phyloP scores from a whole-genome alignment of 768 basidiomycete genomes.

The Rhodosporidiobolus odoratus region DNA sequence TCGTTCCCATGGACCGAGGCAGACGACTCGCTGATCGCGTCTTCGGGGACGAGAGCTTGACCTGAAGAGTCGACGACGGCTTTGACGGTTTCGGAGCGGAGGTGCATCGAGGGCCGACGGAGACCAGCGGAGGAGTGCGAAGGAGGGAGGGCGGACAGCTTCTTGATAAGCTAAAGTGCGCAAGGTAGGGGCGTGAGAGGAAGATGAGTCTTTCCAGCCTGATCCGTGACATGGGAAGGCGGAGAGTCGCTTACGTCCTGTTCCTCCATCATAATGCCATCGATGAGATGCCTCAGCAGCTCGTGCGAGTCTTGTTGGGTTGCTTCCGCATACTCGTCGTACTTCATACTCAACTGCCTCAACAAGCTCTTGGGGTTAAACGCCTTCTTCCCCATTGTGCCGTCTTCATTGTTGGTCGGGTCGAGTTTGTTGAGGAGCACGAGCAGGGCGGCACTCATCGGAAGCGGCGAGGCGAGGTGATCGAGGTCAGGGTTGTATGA shows the following conservation, averaged over 20 bases:
- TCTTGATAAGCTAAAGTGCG: slow-evolving; percentile 86
- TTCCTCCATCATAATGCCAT: slow-evolving; percentile 93
- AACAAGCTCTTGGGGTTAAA: slow-evolving; percentile 50
- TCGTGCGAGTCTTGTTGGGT: slow-evolving; percentile 96
- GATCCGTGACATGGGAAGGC: not conserved
- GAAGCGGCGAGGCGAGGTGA: slow-evolving; percentile 50
- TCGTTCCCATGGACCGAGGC: slow-evolving; percentile 5
- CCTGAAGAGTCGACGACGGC: not conserved
- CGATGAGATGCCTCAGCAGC: slow-evolving; percentile 78
- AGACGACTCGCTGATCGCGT: not conserved
- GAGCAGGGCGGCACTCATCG: slow-evolving; percentile 47
- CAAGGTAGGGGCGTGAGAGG: not conserved
- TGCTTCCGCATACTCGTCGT: slow-evolving; percentile 91
- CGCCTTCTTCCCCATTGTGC: slow-evolving; percentile 25
- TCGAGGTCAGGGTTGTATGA: slow-evolving; percentile 55
- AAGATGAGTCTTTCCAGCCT: not conserved
- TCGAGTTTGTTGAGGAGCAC: slow-evolving; percentile 34
- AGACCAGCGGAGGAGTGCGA: not conserved
- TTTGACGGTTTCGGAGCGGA: slow-evolving; percentile 47
- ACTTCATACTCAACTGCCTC: slow-evolving; percentile 67
- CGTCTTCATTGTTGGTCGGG: not conserved
- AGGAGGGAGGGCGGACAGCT: slow-evolving; percentile 55
- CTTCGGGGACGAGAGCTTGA: not conserved
- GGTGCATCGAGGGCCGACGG: slow-evolving; percentile 30
- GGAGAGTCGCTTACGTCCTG: slow-evolving; percentile 57